Evolutionary conservation across 2,329 filamentous ascomycete genomes (phyloP).

Genomic region (Clarireedia sp.): DNA sequence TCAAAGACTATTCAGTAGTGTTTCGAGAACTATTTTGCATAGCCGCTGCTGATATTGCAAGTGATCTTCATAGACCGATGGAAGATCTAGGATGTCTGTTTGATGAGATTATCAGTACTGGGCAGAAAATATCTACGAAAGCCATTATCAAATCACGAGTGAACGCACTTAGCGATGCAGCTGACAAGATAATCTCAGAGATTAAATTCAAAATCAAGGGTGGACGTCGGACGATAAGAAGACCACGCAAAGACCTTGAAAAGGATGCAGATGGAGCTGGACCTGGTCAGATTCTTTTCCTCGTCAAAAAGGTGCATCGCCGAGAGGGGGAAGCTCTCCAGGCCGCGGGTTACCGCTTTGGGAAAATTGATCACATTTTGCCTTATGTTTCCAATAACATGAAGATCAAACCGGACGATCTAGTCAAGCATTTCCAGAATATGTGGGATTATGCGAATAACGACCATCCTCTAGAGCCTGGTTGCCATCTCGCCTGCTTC

Average conservation of each 20-base stretch:
- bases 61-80: constrained; percentile 54
- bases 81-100: constrained; percentile 61
- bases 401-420: constrained; percentile 58
- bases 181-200: background rate
- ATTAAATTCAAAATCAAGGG: constrained; percentile 6
- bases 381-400: constrained; percentile 63
- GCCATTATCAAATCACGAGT: constrained; percentile 5
- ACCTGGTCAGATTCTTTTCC: constrained; percentile 60
- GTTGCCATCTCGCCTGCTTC: constrained; percentile 52
- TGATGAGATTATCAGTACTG: constrained; percentile 67
- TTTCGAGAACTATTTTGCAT: constrained; percentile 81
- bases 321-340: constrained; percentile 57
- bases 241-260: constrained; percentile 3
- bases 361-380: constrained; percentile 58
- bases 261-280: constrained; percentile 1
- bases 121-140: constrained; percentile 25
- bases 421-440: constrained; percentile 52
- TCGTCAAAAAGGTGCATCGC: constrained; percentile 56
- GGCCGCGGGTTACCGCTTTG: constrained; percentile 72
- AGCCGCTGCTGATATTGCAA: constrained; percentile 66
- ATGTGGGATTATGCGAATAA: constrained; percentile 53
- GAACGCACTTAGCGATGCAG: background rate
- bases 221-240: background rate
- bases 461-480: constrained; percentile 40
- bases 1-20: constrained; percentile 64